Conservation (phyloP, 179 eudicot species). For the Vitellaria paradoxa region DNA sequence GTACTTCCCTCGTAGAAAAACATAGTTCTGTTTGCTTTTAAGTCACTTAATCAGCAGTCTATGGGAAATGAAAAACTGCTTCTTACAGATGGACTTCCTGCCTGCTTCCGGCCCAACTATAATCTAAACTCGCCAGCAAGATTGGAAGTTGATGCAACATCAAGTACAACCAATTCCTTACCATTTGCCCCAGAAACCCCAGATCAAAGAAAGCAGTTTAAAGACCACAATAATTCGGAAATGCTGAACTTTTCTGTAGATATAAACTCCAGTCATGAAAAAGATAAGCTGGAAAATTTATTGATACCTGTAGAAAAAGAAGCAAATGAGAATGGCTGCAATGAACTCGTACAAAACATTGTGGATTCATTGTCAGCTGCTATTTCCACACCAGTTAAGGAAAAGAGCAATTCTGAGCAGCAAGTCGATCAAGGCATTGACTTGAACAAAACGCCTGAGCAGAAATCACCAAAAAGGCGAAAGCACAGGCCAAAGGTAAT, state of each 20-base stretch:
- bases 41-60: too few relatives aligned
- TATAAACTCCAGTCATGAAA: conserved; percentile 33
- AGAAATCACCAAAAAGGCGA: conserved; percentile 66
- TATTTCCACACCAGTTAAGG: conserved; percentile 22
- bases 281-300: conserved; percentile 26
- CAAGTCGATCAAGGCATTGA: conserved; percentile 37
- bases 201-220: conserved; percentile 36
- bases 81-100: conserved; percentile 36
- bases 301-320: conserved; percentile 24
- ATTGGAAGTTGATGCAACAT: conserved; percentile 25
- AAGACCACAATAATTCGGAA: conserved; percentile 19
- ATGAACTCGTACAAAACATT: conserved; percentile 25
- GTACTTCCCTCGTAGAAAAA: too few relatives aligned
- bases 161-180: conserved; percentile 28
- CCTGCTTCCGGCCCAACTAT: conserved; percentile 22
- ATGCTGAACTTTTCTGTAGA: conserved; percentile 22
- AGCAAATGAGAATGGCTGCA: conserved; percentile 17
- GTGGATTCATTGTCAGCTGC: conserved; percentile 37
- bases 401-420: conserved; percentile 38
- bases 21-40: too few relatives aligned
- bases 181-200: conserved; percentile 51
- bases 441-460: conserved; percentile 70
- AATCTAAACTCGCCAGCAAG: conserved; percentile 36
- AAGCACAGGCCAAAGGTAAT: conserved; percentile 88
- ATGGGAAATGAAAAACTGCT: conserved; percentile 1